Evolutionary conservation across 768 basidiomycete species (phyloP), one percentile per base, ranked within the genome.

Genomic region (Ramaria sp.): DNA sequence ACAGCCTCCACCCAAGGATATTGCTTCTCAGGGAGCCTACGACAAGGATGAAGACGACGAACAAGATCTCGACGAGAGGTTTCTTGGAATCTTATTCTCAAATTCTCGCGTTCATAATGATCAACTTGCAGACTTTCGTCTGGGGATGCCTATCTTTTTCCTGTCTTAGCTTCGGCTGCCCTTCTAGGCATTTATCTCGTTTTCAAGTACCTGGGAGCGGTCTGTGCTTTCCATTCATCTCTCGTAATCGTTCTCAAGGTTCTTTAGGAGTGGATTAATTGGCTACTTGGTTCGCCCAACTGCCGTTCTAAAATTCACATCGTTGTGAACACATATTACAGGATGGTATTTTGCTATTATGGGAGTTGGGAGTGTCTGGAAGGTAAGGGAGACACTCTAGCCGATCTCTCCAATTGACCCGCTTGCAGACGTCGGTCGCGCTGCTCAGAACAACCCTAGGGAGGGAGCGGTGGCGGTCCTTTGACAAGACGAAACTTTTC

Each of bases 61-160:
- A 0, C 74, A 77, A 0, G 74, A 82, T 5, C 77, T 83, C 5
- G 74, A 77, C 16, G 85, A 85, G 43, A 61, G 63, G 5, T 65
- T 67, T 18, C 63, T 66, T 58, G 57, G 55, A 0, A 67, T 69
- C 53, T 64, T 66, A 15, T 58, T 67, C 24, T 34, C 64, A 45
- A 68, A 70, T 50, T 69, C 70, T 12, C 1, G 47, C 68, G 27
- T 27, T 45, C 78, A 79, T 9, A 59, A 72, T n/a, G 61, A 1
- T 81, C 82, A 50, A 74, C n/a, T n/a, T n/a, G n/a, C n/a, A n/a
- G 78, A 25, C 63, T 89, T 67, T 79, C 86, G 1, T 73, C 82
- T 3, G 69, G 66, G 30, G 86, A 89, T 55, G 87, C 85, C 20
- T 86, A 81, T 78, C 61, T 85, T 24, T 85, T 89, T 59, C 87